Conservation (phyloP, 306 rosid genomes). For the Potentilla sterilis region DNA sequence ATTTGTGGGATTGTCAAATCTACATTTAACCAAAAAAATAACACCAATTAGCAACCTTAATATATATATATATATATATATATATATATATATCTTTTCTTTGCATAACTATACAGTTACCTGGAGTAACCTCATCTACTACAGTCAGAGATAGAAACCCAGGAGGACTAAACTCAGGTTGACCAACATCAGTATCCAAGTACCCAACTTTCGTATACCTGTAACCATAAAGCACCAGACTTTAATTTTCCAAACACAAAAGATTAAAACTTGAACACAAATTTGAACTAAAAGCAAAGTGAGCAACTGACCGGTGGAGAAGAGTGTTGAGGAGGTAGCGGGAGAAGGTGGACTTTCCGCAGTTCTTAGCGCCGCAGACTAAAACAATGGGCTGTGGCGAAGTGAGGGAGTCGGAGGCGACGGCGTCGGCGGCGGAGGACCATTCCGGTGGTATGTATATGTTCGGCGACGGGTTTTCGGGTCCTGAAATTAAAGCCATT, state of each 20-base stretch:
- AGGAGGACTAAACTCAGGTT: conserved; percentile 90
- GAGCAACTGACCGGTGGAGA: conserved; percentile 43
- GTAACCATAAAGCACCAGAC: conserved; percentile 1
- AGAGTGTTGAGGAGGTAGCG: conserved; percentile 75
- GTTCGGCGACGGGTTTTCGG: conserved; percentile 40
- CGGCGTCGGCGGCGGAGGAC: conserved; percentile 63
- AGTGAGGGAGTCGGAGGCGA: conserved; percentile 37
- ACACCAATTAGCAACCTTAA: conserved; percentile 3
- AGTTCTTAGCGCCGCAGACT: conserved; percentile 78
- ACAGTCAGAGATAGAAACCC: conserved; percentile 71
- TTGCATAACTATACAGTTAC: conserved; percentile 34
- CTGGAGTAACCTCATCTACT: conserved; percentile 54
- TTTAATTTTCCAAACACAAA: conserved; percentile 6
- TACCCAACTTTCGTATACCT: conserved; percentile 65
- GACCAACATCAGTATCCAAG: conserved; percentile 91
- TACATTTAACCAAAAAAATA: conserved; percentile 26
- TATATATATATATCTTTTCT: no score
- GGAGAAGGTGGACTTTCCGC: conserved; percentile 87
- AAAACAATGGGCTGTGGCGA: conserved; percentile 56
- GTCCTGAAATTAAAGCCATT: conserved; percentile 39
- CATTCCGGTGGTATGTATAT: conserved; percentile 64
- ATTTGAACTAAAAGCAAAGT: background rate
- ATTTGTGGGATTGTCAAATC: conserved; percentile 80
- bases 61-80: no score
- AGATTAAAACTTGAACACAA: background rate